phyloP scores from a whole-genome alignment of 108 stramenopile species.

The Nitzschia sp. region DNA sequence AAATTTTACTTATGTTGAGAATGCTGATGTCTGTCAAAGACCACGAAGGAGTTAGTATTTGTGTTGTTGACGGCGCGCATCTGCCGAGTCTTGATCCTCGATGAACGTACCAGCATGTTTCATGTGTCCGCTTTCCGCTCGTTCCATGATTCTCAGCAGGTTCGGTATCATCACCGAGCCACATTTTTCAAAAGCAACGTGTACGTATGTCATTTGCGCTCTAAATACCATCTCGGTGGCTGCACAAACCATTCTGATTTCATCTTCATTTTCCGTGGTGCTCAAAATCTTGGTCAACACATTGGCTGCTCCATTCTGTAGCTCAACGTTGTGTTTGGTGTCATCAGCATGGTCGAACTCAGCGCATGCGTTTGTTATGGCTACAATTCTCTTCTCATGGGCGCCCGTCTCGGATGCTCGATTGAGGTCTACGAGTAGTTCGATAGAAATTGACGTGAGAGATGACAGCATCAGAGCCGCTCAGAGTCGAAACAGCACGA shows the following conservation, averaged over 20 bases:
- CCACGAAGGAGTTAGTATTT: background rate
- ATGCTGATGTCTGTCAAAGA: conserved; percentile 46
- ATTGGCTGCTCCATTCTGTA: conserved; percentile 66
- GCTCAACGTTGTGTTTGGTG: conserved; percentile 59
- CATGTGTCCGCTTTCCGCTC: conserved; percentile 53
- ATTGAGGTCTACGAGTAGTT: conserved; percentile 17
- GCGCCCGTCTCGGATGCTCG: conserved; percentile 20
- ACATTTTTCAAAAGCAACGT: conserved; percentile 60
- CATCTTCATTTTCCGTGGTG: conserved; percentile 64
- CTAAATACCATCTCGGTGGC: conserved; percentile 84
- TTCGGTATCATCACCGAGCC: conserved; percentile 57
- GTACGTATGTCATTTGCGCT: conserved; percentile 50
- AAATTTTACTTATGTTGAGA: conserved; percentile 54
- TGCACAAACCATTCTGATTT: conserved; percentile 67
- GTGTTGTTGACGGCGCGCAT: too few species aligned
- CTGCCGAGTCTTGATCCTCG: too few species aligned
- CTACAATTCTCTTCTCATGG: conserved; percentile 51
- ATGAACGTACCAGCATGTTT: conserved; percentile 27
- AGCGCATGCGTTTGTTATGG: conserved; percentile 56
- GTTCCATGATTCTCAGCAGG: conserved; percentile 58
- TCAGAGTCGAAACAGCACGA: background rate
- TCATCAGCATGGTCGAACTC: conserved; percentile 75
- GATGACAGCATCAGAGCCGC: background rate
- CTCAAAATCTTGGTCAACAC: conserved; percentile 60
- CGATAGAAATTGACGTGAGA: background rate